Base-by-base conservation (phyloP, 225 moss, liverwort and hornwort genomes). In the Lunularia cruciata region DNA sequence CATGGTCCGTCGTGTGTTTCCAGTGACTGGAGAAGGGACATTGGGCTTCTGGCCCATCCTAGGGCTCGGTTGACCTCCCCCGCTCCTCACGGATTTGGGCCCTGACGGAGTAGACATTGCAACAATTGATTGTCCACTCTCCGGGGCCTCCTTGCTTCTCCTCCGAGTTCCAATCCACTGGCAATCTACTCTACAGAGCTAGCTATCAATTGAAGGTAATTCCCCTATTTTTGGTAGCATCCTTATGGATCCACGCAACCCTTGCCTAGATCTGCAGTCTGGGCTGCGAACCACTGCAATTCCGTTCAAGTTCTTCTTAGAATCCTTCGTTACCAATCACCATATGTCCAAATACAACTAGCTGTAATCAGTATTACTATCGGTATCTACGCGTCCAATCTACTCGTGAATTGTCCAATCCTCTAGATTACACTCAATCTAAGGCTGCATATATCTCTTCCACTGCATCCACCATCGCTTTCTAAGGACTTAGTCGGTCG, bases 1-100 rank as follows among this genome's bases (percentile, higher is more conserved):
- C 54, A 89, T 83, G 8, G 86, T 92, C 33, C 94, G 75, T 28
- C 94, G 83, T 39, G 86, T 78, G 6, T 76, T 79, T 7, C 80
- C 83, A 0, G 87, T 42, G 2, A 26, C 43, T 0, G 76, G 83
- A 53, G 81, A 73, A 40, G 79, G 34, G 18, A 63, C 20, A 34
- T 46, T 74, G 6, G 27, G 37, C n/a, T 58, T 69, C 30, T 67
- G 71, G 28, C 13, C 65, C 59, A 59, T 19, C 54, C 83, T 65
- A 14, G 79, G 76, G 69, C 83, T 78, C 1, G 63, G 51, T 46
- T 54, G 48, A 5, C 37, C 63, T 37, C 64, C 63, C 0, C 54
- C 63, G 36, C 45, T 32, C 23, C 73, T 52, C 31, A 52, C 31
- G 8, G 73, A 65, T 26, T 64, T 73, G 47, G 57, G 42, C 15